Evolutionary conservation across 1,284 basidiomycete species (phyloP), one percentile per base, ranked within the genome.

Genomic region (Apiotrichum porosum): DNA sequence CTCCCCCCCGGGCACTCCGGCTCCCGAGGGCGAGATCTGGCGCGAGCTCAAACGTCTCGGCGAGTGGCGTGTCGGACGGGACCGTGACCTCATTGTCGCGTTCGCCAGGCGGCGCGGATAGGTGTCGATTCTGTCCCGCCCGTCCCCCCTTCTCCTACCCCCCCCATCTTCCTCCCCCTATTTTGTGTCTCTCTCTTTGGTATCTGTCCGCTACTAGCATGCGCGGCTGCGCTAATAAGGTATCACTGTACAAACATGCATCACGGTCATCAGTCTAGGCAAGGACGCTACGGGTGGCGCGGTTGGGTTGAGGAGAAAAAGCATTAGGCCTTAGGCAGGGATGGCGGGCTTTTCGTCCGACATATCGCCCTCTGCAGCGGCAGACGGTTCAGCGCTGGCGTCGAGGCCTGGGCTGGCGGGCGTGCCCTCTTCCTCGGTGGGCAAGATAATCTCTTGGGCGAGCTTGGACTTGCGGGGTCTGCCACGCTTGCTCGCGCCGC

Each of bases 21-120:
- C 71, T 23, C 58, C 53, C 12, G 63, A 60, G 23, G 73, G 69
- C 24, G 70, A 76, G 42, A 83, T 82, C 19, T 91, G 89, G 88
- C 76, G 87, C 54, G 89, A 92, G 75, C 83, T 93, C 54, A 80
- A 80, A 60, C 76, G 89, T 51, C 66, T 93, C 56, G 68, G 88
- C 33, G 86, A 91, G 71, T 69, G 62, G 65, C 56, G 57, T 18
- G 56, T 71, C n/a, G 63, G 64, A 1, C 58, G 61, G 58, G 56
- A 65, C 39, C 51, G 57, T 28, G 63, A 68, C 55, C 42, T 71
- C n/a, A 61, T 85, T 83, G 67, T 86, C 51, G 71, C 64, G 12
- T 50, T 71, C n/a, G 66, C 67, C 12, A 53, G 55, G 22, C 42
- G 63, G 40, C 47, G 42, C 19, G 26, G 8, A 12, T 6, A 6